Percentiles rank a stretch among this genome's conserved stretches.
Conservation (phyloP, 192 early-diverging fungal species). For the Backusella sp. region DNA sequence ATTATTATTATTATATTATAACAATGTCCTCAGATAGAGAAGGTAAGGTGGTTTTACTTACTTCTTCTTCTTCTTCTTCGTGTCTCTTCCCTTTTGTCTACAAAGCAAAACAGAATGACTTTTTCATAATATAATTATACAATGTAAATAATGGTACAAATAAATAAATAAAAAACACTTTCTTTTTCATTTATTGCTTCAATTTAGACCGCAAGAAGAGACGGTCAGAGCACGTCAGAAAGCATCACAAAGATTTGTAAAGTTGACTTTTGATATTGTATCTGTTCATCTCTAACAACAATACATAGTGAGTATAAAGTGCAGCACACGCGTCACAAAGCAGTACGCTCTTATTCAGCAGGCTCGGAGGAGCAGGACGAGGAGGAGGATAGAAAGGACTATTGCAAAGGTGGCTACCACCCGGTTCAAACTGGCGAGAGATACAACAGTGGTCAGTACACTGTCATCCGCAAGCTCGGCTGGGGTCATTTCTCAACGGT, state of each 20-base stretch:
- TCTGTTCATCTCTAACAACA: neutral
- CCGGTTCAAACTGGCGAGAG: conserved; percentile 80
- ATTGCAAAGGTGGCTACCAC: conserved; percentile 94
- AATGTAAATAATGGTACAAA: neutral
- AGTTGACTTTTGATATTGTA: neutral
- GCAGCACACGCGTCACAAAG: neutral
- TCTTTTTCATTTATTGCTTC: neutral
- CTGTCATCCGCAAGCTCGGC: conserved; percentile 89
- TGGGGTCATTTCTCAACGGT: conserved; percentile 99
- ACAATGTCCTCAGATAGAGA: conserved; percentile 16
- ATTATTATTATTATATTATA: neutral
- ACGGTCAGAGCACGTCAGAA: conserved; percentile 2
- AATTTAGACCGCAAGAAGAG: neutral
- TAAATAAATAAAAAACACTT: neutral
- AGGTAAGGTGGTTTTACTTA: conserved; percentile 4
- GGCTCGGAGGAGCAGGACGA: conserved; percentile 37
- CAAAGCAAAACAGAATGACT: neutral
- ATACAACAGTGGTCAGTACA: conserved; percentile 79
- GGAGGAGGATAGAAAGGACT: conserved; percentile 91
- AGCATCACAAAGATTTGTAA: conserved; percentile 3
- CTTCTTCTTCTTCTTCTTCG: neutral
- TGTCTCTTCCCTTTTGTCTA: neutral
- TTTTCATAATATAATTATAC: neutral
- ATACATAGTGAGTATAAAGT: neutral
- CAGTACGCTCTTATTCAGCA: conserved; percentile 7